Conservation (phyloP, 1,139 yeast genomes). For the Yamadazyma kanchanaburiensis region DNA sequence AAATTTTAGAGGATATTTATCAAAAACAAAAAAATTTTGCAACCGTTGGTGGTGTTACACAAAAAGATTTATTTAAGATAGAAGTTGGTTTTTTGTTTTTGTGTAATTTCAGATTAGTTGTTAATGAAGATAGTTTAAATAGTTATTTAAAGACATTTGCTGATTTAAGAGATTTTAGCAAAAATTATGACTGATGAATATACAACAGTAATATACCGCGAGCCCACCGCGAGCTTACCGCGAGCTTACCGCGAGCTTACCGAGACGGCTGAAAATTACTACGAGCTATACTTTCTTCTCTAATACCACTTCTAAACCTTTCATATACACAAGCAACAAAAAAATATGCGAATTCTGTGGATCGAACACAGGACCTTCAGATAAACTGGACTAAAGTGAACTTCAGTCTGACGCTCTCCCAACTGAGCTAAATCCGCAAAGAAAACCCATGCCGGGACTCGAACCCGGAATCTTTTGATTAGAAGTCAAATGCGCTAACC, state of each 20-base stretch:
- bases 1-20: slow-evolving; percentile 41
- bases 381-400: slow-evolving; percentile 33
- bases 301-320: too few species aligned
- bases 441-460: slow-evolving; percentile 21
- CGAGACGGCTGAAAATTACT: too few species aligned
- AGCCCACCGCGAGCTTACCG: too few species aligned
- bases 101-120: slow-evolving; percentile 37
- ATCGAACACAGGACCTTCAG: slow-evolving; percentile 59
- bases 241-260: too few species aligned
- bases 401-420: slow-evolving; percentile 60
- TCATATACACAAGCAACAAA: too few species aligned
- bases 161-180: slow-evolving; percentile 2
- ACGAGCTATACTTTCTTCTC: too few species aligned
- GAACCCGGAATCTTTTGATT: slow-evolving; percentile 22
- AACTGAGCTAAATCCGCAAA: slow-evolving; percentile 45
- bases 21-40: slow-evolving; percentile 44
- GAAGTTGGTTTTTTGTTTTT: slow-evolving; percentile 43
- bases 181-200: too few species aligned
- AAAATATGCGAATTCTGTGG: slow-evolving; percentile 46
- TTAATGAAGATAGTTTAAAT: slow-evolving; percentile 32
- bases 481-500: slow-evolving; percentile 22
- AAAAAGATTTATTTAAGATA: slow-evolving; percentile 34
- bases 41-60: slow-evolving; percentile 43
- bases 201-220: too few species aligned
- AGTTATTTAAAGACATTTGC: slow-evolving; percentile 21